These are phyloP conservation scores for Fusarium xylarioides DNA, from an alignment of 2,329 filamentous ascomycete species.

Conservation along the genomic window DNA sequence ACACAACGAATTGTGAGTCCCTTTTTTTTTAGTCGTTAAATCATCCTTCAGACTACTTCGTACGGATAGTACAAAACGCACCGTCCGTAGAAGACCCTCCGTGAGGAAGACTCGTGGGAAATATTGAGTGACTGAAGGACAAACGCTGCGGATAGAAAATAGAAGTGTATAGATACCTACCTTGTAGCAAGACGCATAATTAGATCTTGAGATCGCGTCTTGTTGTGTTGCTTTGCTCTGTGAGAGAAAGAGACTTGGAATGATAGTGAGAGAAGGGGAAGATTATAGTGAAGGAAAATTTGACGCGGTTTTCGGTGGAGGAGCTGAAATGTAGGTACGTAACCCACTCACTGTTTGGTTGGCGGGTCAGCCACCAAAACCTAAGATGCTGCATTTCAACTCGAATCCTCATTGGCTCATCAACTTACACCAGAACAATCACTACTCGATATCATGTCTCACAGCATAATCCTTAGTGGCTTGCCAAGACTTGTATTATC, in stretches of 20 bases:
- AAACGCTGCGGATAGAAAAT: conserved; percentile 37
- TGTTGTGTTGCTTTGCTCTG: background rate
- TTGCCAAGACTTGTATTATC: background rate
- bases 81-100: conserved; percentile 48
- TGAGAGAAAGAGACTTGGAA: background rate
- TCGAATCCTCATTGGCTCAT: conserved; percentile 13
- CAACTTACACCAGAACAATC: conserved; percentile 1
- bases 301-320: conserved; percentile 19
- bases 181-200: background rate
- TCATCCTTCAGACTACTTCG: conserved; percentile 49
- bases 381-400: background rate
- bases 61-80: conserved; percentile 49
- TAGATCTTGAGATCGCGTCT: background rate
- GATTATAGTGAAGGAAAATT: conserved; percentile 18
- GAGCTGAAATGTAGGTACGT: background rate
- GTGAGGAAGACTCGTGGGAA: conserved; percentile 47
- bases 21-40: conserved; percentile 4
- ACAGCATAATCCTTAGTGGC: background rate
- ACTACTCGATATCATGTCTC: background rate
- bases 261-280: background rate
- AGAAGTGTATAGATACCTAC: background rate
- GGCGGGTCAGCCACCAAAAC: conserved; percentile 13
- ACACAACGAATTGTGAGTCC: background rate
- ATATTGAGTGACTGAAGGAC: conserved; percentile 45
- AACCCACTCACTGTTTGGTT: conserved; percentile 1